A percentile compares a stretch with the other conserved stretches of the same genome.
Evolutionary conservation across 768 basidiomycete species (phyloP).

Genomic region (Lactarius indigo): DNA sequence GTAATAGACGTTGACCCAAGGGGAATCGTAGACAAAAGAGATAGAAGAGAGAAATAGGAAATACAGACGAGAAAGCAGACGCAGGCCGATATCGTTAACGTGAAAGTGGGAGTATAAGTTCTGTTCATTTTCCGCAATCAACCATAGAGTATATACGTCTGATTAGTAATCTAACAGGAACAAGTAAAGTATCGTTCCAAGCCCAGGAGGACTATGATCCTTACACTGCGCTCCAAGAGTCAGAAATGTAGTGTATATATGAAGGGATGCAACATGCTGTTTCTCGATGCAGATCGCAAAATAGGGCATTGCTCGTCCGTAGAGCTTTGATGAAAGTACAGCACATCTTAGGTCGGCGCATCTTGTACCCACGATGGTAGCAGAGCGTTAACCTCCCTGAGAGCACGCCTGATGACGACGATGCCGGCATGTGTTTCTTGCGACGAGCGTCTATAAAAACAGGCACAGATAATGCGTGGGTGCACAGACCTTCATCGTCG

Average conservation of each 20-base stretch:
- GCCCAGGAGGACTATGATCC: too few relatives aligned
- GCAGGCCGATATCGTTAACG: too few relatives aligned
- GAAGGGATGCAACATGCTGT: not conserved
- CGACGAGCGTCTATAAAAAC: not conserved
- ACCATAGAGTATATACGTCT: too few relatives aligned
- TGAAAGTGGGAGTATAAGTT: too few relatives aligned
- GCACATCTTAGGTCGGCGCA: conserved; percentile 12
- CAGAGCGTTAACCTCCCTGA: not conserved
- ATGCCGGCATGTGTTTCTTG: not conserved
- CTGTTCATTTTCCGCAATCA: too few relatives aligned
- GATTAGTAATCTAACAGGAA: too few relatives aligned
- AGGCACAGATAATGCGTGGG: not conserved
- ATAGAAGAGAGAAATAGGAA: too few relatives aligned
- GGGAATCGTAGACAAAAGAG: too few relatives aligned
- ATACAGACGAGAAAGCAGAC: too few relatives aligned
- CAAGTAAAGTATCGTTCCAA: too few relatives aligned
- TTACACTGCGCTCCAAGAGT: not conserved
- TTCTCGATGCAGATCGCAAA: conserved; percentile 25
- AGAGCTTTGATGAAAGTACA: conserved; percentile 3
- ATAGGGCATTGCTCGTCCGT: not conserved
- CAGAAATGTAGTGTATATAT: not conserved
- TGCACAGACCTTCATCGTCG: not conserved
- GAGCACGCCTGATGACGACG: not conserved
- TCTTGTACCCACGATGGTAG: conserved; percentile 20
- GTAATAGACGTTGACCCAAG: too few relatives aligned